Percentiles rank a stretch among this genome's conserved stretches.
phyloP scores from a whole-genome alignment of 805 yeast genomes.

The Nakazawaea wickerhamii region DNA sequence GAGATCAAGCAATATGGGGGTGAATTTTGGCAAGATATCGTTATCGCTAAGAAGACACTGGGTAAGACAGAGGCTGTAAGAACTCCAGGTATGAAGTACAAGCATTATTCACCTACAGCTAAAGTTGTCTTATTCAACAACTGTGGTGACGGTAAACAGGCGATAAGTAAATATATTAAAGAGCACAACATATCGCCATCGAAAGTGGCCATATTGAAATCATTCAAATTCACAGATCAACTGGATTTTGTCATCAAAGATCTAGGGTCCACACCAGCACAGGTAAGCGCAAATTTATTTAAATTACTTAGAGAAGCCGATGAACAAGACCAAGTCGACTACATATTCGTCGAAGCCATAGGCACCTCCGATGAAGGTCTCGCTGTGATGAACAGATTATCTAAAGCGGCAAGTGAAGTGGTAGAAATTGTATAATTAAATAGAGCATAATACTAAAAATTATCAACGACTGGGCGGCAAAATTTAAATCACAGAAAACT shows the following conservation, averaged over 20 bases:
- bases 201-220: slow-evolving; percentile 49
- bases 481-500: too few species aligned
- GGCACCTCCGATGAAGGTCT: slow-evolving; percentile 74
- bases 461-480: too few species aligned
- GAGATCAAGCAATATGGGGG: slow-evolving; percentile 68
- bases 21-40: slow-evolving; percentile 53
- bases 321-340: slow-evolving; percentile 49
- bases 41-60: slow-evolving; percentile 61
- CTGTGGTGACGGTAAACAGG: slow-evolving; percentile 37
- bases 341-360: slow-evolving; percentile 82
- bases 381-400: slow-evolving; percentile 89
- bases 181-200: slow-evolving; percentile 12
- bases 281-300: slow-evolving; percentile 74
- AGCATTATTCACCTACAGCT: slow-evolving; percentile 91
- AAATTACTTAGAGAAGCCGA: slow-evolving; percentile 72
- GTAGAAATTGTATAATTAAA: slow-evolving; percentile 13
- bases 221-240: slow-evolving; percentile 28
- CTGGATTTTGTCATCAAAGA: slow-evolving; percentile 26
- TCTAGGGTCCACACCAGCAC: slow-evolving; percentile 43
- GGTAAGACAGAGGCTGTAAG: slow-evolving; percentile 63
- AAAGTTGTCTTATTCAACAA: slow-evolving; percentile 63
- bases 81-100: slow-evolving; percentile 98
- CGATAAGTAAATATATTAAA: slow-evolving; percentile 24
- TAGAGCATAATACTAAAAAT: too few species aligned
- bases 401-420: slow-evolving; percentile 68